These are phyloP conservation scores for Theobroma grandiflorum DNA, from an alignment of 441 rosid genomes.

Conservation along the genomic window DNA sequence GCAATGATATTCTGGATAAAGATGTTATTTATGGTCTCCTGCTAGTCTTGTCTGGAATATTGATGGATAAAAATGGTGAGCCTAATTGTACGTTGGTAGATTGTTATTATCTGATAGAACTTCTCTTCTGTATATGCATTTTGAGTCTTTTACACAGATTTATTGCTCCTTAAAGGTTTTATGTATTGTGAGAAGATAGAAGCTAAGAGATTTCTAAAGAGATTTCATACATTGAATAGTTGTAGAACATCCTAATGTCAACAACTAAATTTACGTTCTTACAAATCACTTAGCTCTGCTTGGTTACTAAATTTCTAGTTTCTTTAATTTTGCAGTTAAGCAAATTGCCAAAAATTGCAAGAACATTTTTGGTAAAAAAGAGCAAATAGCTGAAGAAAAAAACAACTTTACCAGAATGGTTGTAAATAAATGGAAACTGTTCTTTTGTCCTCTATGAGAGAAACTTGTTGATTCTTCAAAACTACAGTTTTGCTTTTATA, in stretches of 20 bases:
- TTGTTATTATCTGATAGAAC: neutral
- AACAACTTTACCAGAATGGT: neutral
- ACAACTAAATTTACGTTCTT: neutral
- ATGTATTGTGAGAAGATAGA: neutral
- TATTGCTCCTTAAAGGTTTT: neutral
- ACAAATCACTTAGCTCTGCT: slow-evolving; percentile 7
- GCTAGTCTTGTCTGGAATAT: slow-evolving; percentile 78
- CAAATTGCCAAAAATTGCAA: neutral
- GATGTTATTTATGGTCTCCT: slow-evolving; percentile 70
- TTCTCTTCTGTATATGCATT: neutral
- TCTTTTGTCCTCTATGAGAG: neutral
- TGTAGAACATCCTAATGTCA: neutral
- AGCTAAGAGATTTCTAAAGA: no score
- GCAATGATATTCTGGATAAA: slow-evolving; percentile 58
- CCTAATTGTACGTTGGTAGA: slow-evolving; percentile 12
- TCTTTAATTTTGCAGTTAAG: neutral
- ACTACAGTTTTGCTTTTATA: neutral
- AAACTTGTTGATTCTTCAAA: neutral
- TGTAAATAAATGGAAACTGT: neutral
- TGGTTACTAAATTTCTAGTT: neutral
- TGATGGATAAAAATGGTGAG: slow-evolving; percentile 75
- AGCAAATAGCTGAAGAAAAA: neutral
- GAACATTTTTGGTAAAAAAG: neutral
- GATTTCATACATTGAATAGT: neutral
- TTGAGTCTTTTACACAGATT: neutral